Base-by-base conservation (phyloP, 2,329 filamentous ascomycete genomes). In the Aspergillus thermomutatus region DNA sequence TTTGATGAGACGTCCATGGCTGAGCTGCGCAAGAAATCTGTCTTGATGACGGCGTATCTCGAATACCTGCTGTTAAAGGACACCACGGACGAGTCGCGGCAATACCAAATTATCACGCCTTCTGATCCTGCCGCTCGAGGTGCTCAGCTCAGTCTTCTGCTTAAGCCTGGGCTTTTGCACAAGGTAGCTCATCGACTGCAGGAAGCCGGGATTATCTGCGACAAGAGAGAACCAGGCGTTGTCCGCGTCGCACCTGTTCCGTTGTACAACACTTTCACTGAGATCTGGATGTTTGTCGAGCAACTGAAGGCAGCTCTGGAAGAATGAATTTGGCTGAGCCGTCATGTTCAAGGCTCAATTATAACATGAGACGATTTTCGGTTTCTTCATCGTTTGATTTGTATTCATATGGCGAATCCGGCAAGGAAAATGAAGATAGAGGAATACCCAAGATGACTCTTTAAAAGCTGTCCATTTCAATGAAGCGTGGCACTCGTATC, bases 141-240 rank as follows among this genome's bases (percentile, higher is more conserved):
- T 9, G 87, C 89, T 4, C 91, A 96, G 72, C 73, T 96, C 49
- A 93, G 90, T 68, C 75, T 96, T 3, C 69, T 89, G 55, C 78
- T 95, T n/a, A 79, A 82, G 46, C 80, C 84, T 2, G 90, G 88
- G 0, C 69, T 93, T 53, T 75, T 95, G 60, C 89, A 92, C n/a
- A 71, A 71, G 6, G 85, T 95, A 3, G 82, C 84, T 54, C 75
- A 79, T 40, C 82, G 80, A 37, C 72, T 96, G 47, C 85, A 90
- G 64, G 80, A 84, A n/a, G 82, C 83, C 0, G 89, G 88, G 1
- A 87, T 94, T 2, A 82, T 94, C 3, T 87, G 89, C 49, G 92
- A 96, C 68, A 89, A 93, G 81, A 80, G 91, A 55, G 89, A 89
- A 73, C 91, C 92, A 1, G 87, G 91, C 69, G 91, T 96, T 19